phyloP scores from a whole-genome alignment of 345 rosid species.

The Anacardium occidentale region DNA sequence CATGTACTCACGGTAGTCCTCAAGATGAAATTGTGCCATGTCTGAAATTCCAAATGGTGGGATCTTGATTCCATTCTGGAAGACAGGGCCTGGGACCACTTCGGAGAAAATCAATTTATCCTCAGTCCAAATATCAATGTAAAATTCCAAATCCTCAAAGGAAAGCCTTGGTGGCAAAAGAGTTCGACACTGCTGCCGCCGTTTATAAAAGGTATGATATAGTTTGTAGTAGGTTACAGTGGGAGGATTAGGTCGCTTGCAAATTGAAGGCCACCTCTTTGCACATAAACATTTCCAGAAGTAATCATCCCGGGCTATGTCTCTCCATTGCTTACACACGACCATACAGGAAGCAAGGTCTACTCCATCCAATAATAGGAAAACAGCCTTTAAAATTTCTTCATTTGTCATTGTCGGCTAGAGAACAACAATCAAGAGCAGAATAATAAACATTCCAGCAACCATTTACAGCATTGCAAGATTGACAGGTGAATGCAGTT shows the following conservation, averaged over 20 bases:
- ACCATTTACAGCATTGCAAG: slow-evolving; percentile 11
- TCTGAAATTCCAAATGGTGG: slow-evolving; percentile 48
- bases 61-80: slow-evolving; percentile 55
- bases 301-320: slow-evolving; percentile 71
- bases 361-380: slow-evolving; percentile 66
- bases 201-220: slow-evolving; percentile 61
- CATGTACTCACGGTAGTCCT: slow-evolving; percentile 57
- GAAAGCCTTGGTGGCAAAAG: slow-evolving; percentile 80
- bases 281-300: slow-evolving; percentile 90
- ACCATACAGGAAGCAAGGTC: slow-evolving; percentile 81
- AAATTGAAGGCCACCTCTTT: slow-evolving; percentile 88
- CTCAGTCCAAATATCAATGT: slow-evolving; percentile 81
- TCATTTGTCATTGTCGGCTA: slow-evolving; percentile 48
- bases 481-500: not conserved
- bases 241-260: slow-evolving; percentile 68
- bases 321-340: slow-evolving; percentile 85
- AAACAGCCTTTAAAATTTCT: slow-evolving; percentile 80
- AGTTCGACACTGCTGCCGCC: slow-evolving; percentile 39
- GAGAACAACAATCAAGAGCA: slow-evolving; percentile 13
- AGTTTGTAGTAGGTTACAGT: slow-evolving; percentile 65
- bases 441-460: slow-evolving; percentile 10
- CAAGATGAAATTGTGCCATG: slow-evolving; percentile 46
- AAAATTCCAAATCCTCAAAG: slow-evolving; percentile 72
- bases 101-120: slow-evolving; percentile 70
- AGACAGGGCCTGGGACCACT: slow-evolving; percentile 60